Evolutionary conservation across 257 asterid species (phyloP), one percentile per base, ranked within the genome.

Genomic region (Nicotiana sylvestris): DNA sequence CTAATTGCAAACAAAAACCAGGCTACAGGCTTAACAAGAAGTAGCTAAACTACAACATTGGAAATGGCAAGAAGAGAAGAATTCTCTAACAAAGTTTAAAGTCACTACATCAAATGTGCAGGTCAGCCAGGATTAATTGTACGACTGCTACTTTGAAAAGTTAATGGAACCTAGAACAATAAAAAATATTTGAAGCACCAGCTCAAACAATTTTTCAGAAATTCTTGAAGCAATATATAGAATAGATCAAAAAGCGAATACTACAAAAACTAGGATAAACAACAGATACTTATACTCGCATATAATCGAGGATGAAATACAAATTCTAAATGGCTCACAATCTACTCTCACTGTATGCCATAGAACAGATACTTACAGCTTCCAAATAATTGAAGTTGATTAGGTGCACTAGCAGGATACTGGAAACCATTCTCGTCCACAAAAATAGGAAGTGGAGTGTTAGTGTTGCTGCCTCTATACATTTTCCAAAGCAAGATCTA

Each of bases 361-460:
- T 76, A 66, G 6, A 78, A 51, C 5, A 66, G 30, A 13, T 84
- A 92, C 98, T 89, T 83, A 95, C 98, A 76, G 58, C 90, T 89
- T 89, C 91, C 93, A 85, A 89, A 87, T 76, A 89, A 86, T 84
- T 89, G 97, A 46, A 81, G 91, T 88, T 91, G 98, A 85, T 92
- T 92, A 60, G 97, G 82, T 76, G 85, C 87, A 60, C 78, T 88
- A 60, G 89, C 76, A 30, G 92, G 90, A 86, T 84, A 90, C 86
- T 82, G 94, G 86, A 89, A 89, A 76, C 78, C 86, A 64, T 68
- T 83, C 16, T 84, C 88, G 37, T 87, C 89, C 32, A 89, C 85
- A 60, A 93, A 89, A 85, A 87, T 87, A 18, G 92, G 92, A 80
- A 85, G 67, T 12, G 89, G 87, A 29, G 87, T 13, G 72, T 87